Evolutionary conservation across 495 filamentous ascomycete genomes (phyloP).

Genomic region (Apodospora peruviana): DNA sequence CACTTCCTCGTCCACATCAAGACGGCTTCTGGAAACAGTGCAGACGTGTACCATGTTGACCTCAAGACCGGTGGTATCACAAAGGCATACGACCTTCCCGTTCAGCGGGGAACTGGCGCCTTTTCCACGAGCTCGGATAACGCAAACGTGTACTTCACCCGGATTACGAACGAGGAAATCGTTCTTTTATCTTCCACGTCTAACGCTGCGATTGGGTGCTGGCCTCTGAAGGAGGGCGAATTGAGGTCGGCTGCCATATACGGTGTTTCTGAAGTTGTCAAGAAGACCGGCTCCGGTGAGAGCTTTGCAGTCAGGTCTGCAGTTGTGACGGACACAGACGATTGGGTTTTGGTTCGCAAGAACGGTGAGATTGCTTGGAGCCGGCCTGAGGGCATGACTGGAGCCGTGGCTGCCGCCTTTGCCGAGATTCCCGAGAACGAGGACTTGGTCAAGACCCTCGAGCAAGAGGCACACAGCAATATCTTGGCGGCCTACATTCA

Average conservation of each 20-base stretch:
- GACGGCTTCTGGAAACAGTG: conserved; percentile 65
- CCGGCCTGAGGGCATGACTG: conserved; percentile 73
- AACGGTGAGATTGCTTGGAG: conserved; percentile 79
- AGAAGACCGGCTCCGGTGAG: conserved; percentile 44
- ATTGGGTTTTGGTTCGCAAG: conserved; percentile 77
- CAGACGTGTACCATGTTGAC: conserved; percentile 81
- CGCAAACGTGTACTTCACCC: conserved; percentile 82
- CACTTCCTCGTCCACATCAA: conserved; percentile 84
- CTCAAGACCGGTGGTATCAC: conserved; percentile 55
- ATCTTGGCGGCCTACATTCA: conserved; percentile 77
- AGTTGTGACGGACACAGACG: conserved; percentile 59
- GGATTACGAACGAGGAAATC: conserved; percentile 66
- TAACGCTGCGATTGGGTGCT: conserved; percentile 67
- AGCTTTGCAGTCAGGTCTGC: conserved; percentile 75
- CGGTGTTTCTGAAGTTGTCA: conserved; percentile 77
- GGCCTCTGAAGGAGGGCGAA: conserved; percentile 46
- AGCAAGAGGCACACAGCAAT: conserved; percentile 80
- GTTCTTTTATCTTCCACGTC: conserved; percentile 70
- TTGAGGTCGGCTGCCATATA: conserved; percentile 47
- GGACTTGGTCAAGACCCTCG: conserved; percentile 69
- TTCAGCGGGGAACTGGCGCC: conserved; percentile 59
- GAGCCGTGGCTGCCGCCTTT: conserved; percentile 70
- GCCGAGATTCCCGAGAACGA: conserved; percentile 68
- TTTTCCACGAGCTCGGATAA: conserved; percentile 74
- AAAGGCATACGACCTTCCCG: conserved; percentile 72